Evolutionary conservation across 768 basidiomycete species (phyloP).

Genomic region (Leccinellum rugosiceps): DNA sequence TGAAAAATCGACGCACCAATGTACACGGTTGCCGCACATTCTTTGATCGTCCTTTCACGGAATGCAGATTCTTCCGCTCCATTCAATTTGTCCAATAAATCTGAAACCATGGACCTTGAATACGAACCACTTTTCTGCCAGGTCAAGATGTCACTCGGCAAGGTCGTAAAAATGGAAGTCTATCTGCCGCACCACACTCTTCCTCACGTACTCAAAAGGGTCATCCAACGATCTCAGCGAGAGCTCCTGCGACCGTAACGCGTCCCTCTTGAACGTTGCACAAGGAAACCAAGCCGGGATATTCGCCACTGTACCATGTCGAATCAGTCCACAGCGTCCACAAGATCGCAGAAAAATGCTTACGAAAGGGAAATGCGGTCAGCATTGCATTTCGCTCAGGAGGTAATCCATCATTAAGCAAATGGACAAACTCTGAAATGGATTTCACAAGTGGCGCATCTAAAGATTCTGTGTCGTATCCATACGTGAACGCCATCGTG

Average conservation of each 20-base stretch:
- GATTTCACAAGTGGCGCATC: slow-evolving; percentile 27
- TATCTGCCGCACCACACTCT: slow-evolving; percentile 21
- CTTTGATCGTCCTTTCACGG: slow-evolving; percentile 26
- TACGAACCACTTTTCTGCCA: slow-evolving; percentile 23
- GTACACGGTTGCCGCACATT: slow-evolving; percentile 30
- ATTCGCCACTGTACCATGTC: slow-evolving; percentile 19
- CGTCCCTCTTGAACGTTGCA: slow-evolving; percentile 28
- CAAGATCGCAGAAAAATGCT: slow-evolving; percentile 3
- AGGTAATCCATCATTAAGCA: slow-evolving; percentile 22
- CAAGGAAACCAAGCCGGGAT: slow-evolving; percentile 31
- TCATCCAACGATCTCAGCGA: slow-evolving; percentile 22
- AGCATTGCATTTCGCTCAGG: slow-evolving; percentile 29
- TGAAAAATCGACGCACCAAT: slow-evolving; percentile 19
- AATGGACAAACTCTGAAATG: slow-evolving; percentile 19
- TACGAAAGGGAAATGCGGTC: slow-evolving; percentile 29
- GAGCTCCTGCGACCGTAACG: slow-evolving; percentile 24
- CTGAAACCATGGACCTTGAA: slow-evolving; percentile 29
- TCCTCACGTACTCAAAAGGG: slow-evolving; percentile 29
- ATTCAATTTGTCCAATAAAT: slow-evolving; percentile 20
- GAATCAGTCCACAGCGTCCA: not conserved
- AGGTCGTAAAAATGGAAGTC: not conserved
- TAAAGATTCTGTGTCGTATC: slow-evolving; percentile 26
- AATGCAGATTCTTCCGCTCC: slow-evolving; percentile 9
- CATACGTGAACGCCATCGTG: slow-evolving; percentile 31
- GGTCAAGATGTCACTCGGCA: not conserved